Percentiles rank a stretch among this genome's conserved stretches.
phyloP scores from a whole-genome alignment of 495 filamentous ascomycete species.

The Clohesyomyces aquaticus region DNA sequence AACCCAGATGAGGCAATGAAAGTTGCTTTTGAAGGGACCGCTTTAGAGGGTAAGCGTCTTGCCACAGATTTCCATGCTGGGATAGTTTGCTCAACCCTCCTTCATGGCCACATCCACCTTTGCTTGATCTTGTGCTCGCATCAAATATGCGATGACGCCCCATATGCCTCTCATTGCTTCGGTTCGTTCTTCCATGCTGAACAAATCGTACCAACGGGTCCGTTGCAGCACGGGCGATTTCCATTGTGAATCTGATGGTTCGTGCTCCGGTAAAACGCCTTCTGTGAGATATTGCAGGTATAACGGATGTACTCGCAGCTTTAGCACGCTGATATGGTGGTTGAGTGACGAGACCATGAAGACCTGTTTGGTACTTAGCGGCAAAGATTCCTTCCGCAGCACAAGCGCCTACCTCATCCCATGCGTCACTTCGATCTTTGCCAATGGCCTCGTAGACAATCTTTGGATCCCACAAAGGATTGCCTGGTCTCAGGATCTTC shows the following conservation, averaged over 20 bases:
- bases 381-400: conserved; percentile 3
- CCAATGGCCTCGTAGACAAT: conserved; percentile 75
- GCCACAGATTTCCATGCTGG: too few species aligned
- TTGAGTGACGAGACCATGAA: conserved; percentile 82
- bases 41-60: too few species aligned
- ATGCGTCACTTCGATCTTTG: conserved; percentile 53
- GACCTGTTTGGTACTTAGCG: conserved; percentile 54
- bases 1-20: too few species aligned
- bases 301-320: conserved; percentile 69
- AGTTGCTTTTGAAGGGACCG: too few species aligned
- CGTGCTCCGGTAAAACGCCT: conserved; percentile 24
- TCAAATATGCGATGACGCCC: conserved; percentile 72
- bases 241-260: conserved; percentile 27
- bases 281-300: conserved; percentile 62
- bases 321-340: conserved; percentile 77
- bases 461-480: conserved; percentile 72
- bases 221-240: conserved; percentile 63
- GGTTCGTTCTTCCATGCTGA: conserved; percentile 66
- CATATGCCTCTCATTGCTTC: conserved; percentile 74
- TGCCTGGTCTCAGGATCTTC: conserved; percentile 45
- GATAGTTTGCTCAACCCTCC: conserved; percentile 10
- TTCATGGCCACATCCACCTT: conserved; percentile 42
- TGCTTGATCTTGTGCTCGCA: conserved; percentile 53
- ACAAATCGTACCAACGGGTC: conserved; percentile 79
- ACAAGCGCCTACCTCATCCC: conserved; percentile 58